Conservation (phyloP, 345 rosid genomes). For the Microcos paniculata region DNA sequence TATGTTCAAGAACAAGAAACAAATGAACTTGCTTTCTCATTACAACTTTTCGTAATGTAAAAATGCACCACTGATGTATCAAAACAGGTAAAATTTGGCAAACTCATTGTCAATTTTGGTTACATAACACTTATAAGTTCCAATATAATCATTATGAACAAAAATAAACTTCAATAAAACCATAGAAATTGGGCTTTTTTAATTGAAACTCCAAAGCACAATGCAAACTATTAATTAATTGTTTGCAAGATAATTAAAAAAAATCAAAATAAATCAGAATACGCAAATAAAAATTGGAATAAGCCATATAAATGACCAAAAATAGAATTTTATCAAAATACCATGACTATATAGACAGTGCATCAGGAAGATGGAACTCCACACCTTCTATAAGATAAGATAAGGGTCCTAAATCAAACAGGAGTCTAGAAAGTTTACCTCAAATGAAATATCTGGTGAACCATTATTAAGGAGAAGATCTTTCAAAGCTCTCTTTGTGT, state of each 20-base stretch:
- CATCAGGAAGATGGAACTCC: not conserved
- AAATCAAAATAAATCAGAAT: not conserved
- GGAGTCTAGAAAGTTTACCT: slow-evolving; percentile 31
- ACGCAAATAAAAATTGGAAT: slow-evolving; percentile 1
- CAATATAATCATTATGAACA: not conserved
- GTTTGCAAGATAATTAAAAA: not conserved
- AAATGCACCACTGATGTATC: not conserved
- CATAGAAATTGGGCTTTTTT: not conserved
- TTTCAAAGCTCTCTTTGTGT: slow-evolving; percentile 52
- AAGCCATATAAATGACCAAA: not conserved
- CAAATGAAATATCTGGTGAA: slow-evolving; percentile 28
- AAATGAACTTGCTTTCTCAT: not conserved
- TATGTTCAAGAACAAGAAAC: not conserved
- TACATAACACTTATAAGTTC: not conserved
- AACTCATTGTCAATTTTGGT: not conserved
- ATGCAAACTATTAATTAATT: not conserved
- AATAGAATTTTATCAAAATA: not conserved
- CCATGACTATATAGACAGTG: not conserved
- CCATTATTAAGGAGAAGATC: slow-evolving; percentile 40
- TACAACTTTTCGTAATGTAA: not conserved
- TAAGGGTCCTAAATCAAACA: not conserved
- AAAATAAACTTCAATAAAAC: not conserved
- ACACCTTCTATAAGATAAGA: not conserved
- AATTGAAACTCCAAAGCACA: not conserved
- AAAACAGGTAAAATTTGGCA: not conserved